These are phyloP conservation scores for Gynandropsis gynandra DNA, from an alignment of 345 rosid genomes.

Conservation along the genomic window DNA sequence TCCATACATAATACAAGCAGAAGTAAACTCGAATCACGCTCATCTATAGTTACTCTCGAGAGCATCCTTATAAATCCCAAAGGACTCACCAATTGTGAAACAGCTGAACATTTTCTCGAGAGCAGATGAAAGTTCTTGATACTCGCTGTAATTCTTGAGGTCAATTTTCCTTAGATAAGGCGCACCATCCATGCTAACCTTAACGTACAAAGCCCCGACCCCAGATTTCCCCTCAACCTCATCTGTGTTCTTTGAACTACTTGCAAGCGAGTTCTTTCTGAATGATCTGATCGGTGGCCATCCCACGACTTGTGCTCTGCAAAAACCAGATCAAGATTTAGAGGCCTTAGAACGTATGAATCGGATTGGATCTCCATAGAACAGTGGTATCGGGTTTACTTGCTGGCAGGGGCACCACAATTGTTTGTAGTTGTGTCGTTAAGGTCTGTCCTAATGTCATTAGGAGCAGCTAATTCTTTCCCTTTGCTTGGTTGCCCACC, in stretches of 20 bases:
- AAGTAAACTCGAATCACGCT: background rate
- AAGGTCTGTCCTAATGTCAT: slow-evolving; percentile 25
- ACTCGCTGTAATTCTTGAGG: slow-evolving; percentile 43
- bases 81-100: slow-evolving; percentile 48
- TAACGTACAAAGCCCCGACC: slow-evolving; percentile 46
- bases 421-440: slow-evolving; percentile 26
- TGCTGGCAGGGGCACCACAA: slow-evolving; percentile 42
- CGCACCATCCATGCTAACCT: slow-evolving; percentile 83
- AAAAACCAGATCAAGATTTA: background rate
- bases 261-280: slow-evolving; percentile 56
- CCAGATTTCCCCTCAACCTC: slow-evolving; percentile 63
- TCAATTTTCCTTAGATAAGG: slow-evolving; percentile 72
- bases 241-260: slow-evolving; percentile 49
- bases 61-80: background rate
- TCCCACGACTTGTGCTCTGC: slow-evolving; percentile 73
- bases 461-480: slow-evolving; percentile 31
- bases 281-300: slow-evolving; percentile 76
- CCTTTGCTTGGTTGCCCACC: slow-evolving; percentile 36
- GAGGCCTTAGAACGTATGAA: too few relatives aligned
- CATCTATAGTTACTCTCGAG: background rate
- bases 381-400: slow-evolving; percentile 29
- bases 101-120: slow-evolving; percentile 79
- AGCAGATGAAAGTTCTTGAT: slow-evolving; percentile 59
- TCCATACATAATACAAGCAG: slow-evolving; percentile 18
- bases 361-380: background rate